phyloP scores from a whole-genome alignment of 306 rosid species.

The Pyrus betulifolia region DNA sequence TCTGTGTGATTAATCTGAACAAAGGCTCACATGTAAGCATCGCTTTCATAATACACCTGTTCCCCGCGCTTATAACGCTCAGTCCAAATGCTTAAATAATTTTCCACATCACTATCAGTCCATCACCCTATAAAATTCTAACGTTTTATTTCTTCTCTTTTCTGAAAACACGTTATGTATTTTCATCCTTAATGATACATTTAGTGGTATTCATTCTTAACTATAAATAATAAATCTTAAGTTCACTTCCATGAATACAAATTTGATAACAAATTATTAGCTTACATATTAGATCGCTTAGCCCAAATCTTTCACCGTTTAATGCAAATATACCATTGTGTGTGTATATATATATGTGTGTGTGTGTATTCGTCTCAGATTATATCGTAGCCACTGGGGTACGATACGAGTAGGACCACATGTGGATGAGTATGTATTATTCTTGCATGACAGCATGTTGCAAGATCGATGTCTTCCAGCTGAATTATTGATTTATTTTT shows the following conservation, averaged over 20 bases:
- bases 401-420: constrained; percentile 15
- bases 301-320: neutral
- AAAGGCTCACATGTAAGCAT: constrained; percentile 37
- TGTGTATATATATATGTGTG: too few species aligned
- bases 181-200: neutral
- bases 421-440: constrained; percentile 19
- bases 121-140: neutral
- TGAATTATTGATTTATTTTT: neutral
- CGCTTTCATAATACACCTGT: constrained; percentile 28
- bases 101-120: constrained; percentile 11
- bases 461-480: neutral
- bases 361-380: neutral
- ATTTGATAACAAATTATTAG: neutral
- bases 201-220: too few species aligned
- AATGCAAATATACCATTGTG: too few species aligned
- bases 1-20: neutral
- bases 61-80: constrained; percentile 45
- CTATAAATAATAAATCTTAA: too few species aligned
- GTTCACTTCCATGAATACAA: rapidly evolving
- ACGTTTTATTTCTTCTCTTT: neutral
- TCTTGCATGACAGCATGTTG: constrained; percentile 10
- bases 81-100: neutral
- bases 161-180: neutral
- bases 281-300: too few species aligned
- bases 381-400: neutral